A percentile compares a stretch with the other conserved stretches of the same genome.
Evolutionary conservation across 2,329 filamentous ascomycete genomes (phyloP).

Genomic region (Trichoderma arundinaceum): DNA sequence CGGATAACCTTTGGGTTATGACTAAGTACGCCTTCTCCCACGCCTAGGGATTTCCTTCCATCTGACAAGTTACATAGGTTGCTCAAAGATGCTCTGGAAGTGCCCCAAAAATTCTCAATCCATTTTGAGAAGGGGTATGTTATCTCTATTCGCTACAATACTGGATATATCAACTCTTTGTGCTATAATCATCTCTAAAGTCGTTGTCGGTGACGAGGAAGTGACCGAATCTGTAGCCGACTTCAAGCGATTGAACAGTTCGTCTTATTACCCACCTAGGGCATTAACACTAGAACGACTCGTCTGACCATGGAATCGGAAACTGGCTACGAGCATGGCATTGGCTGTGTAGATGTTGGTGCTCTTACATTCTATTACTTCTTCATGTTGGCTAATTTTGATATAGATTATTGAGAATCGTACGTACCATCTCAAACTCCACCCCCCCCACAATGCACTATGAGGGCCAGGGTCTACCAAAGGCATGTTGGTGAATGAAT

Average conservation of each 20-base stretch:
- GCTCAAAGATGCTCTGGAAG: neutral
- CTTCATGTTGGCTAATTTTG: neutral
- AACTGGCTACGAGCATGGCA: slow-evolving; percentile 67
- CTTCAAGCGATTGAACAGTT: slow-evolving; percentile 59
- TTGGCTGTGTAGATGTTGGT: slow-evolving; percentile 65
- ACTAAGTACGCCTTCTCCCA: slow-evolving; percentile 39
- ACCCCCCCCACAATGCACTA: too few relatives aligned
- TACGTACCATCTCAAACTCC: too few relatives aligned
- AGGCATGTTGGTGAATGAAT: too few relatives aligned
- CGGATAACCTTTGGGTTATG: slow-evolving; percentile 74
- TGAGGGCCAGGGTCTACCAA: too few relatives aligned
- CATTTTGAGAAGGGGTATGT: slow-evolving; percentile 64
- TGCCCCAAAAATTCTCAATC: slow-evolving; percentile 58
- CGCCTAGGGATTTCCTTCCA: neutral
- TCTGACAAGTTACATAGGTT: neutral
- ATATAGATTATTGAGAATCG: neutral
- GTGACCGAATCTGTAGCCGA: slow-evolving; percentile 42
- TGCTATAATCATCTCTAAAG: slow-evolving; percentile 61
- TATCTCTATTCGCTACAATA: neutral
- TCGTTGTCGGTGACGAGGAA: slow-evolving; percentile 43
- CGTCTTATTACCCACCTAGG: neutral
- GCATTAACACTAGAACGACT: neutral
- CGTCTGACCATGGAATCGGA: neutral
- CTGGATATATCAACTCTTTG: neutral
- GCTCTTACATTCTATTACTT: slow-evolving; percentile 39